Evolutionary conservation across 73 alveolate genomes (phyloP), one percentile per base, ranked within the genome.

Genomic region (Paramecium sexaurelia): DNA sequence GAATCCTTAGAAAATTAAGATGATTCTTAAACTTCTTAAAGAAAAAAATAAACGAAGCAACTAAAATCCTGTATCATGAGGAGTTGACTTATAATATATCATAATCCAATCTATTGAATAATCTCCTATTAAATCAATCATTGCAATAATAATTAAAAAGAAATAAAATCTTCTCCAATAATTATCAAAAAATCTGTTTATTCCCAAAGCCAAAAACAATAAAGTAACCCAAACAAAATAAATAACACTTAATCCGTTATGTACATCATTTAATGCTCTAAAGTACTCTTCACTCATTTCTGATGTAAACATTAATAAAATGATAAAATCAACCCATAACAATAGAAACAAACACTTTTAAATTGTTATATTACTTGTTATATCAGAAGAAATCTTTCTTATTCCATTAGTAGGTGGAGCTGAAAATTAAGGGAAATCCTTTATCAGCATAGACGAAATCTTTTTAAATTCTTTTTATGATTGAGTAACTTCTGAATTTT

Each of bases 121-220:
- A 41, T 78, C 90, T 22, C 47, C 43, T 19, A 78, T 13, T 1
- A 78, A 78, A 45, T 78, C 90, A 19, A 78, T 78, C 3, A 43
- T 6, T 39, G 90, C 43, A 24, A 78, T 78, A 3, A 78, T 13
- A 2, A 43, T 39, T 39, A 78, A 22, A 17, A 78, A 78, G 29
- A 78, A 29, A 78, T 78, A 41, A 78, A 40, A 78, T 78, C 55
- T 39, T 78, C 90, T 78, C 90, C 90, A 78, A 40, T 7, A 41
- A 78, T 78, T 39, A 41, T 78, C 90, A 37, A 78, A 40, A 24
- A 19, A 78, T 78, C 90, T 78, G 19, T 45, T 39, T 13, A 78
- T 17, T 17, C 90, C 90, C 6, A 40, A 43, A 1, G 90, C 40
- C 55, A 78, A 78, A 29, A 78, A 40, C 5, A 40, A 22, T 15